Conservation (phyloP, 1,284 basidiomycete species). For the Uromyces viciae-fabae region DNA sequence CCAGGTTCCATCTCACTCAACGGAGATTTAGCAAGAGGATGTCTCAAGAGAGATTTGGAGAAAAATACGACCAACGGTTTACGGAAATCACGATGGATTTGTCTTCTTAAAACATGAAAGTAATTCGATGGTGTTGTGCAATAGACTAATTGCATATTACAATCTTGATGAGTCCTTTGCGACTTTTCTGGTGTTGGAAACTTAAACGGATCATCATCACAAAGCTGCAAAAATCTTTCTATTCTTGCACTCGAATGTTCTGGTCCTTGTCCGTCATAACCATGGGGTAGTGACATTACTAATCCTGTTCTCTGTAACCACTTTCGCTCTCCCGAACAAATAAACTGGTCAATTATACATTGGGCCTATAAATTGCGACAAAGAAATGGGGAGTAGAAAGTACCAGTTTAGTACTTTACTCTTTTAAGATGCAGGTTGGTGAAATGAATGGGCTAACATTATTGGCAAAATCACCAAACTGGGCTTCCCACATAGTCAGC, state of each 20-base stretch:
- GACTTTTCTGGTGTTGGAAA: constrained; percentile 86
- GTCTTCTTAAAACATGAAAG: constrained; percentile 82
- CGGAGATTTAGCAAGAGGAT: constrained; percentile 81
- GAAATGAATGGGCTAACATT: constrained; percentile 56
- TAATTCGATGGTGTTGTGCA: constrained; percentile 61
- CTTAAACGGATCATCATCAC: constrained; percentile 83
- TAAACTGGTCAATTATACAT: constrained; percentile 98
- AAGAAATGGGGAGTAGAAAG: neutral
- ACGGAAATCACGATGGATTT: constrained; percentile 92
- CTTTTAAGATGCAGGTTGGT: neutral
- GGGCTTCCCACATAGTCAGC: constrained; percentile 94
- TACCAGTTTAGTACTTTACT: neutral
- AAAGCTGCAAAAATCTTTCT: constrained; percentile 95
- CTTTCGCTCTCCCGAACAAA: constrained; percentile 94
- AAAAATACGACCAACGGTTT: constrained; percentile 81
- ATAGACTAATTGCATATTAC: constrained; percentile 99
- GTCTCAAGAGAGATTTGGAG: constrained; percentile 77
- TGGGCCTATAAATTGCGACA: constrained; percentile 66
- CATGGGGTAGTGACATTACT: constrained; percentile 81
- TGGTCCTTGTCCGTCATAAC: constrained; percentile 97
- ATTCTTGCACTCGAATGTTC: constrained; percentile 96
- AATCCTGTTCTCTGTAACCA: constrained; percentile 95
- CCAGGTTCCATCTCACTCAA: constrained; percentile 84
- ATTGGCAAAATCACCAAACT: constrained; percentile 97
- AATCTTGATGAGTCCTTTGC: constrained; percentile 94